Conservation (phyloP, 2,329 filamentous ascomycete species). For the Pezicula rhizophila region DNA sequence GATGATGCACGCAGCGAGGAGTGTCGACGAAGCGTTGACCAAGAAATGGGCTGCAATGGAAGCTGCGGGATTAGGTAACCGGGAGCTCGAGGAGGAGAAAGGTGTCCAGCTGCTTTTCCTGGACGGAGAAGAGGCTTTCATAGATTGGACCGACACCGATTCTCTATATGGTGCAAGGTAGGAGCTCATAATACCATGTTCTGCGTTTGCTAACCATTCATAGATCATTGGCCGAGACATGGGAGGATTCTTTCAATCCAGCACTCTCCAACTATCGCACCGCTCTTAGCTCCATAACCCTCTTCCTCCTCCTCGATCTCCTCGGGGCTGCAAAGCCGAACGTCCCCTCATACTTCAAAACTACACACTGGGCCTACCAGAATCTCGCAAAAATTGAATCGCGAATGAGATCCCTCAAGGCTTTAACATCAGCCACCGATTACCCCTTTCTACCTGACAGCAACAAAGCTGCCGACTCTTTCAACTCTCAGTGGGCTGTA, state of each 20-base stretch:
- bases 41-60: conserved; percentile 75
- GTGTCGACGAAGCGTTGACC: conserved; percentile 72
- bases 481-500: conserved; percentile 48
- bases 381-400: conserved; percentile 68
- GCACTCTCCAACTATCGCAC: conserved; percentile 70
- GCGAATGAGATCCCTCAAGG: conserved; percentile 60
- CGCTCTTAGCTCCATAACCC: conserved; percentile 69
- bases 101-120: conserved; percentile 86
- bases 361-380: conserved; percentile 90
- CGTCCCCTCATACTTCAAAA: conserved; percentile 81
- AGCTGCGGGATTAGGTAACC: conserved; percentile 45
- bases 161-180: conserved; percentile 84
- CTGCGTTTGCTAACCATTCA: conserved; percentile 18
- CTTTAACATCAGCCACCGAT: conserved; percentile 55
- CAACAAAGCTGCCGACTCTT: conserved; percentile 43
- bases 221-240: conserved; percentile 69
- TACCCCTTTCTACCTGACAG: conserved; percentile 62
- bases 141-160: conserved; percentile 71
- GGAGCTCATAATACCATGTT: conserved; percentile 10
- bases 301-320: conserved; percentile 89
- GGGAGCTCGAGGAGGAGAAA: conserved; percentile 63
- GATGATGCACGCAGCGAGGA: conserved; percentile 78
- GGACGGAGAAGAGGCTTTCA: conserved; percentile 92
- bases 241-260: conserved; percentile 67
- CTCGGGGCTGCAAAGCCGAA: conserved; percentile 64